phyloP scores from a whole-genome alignment of 495 filamentous ascomycete genomes.

The Neurospora discreta region DNA sequence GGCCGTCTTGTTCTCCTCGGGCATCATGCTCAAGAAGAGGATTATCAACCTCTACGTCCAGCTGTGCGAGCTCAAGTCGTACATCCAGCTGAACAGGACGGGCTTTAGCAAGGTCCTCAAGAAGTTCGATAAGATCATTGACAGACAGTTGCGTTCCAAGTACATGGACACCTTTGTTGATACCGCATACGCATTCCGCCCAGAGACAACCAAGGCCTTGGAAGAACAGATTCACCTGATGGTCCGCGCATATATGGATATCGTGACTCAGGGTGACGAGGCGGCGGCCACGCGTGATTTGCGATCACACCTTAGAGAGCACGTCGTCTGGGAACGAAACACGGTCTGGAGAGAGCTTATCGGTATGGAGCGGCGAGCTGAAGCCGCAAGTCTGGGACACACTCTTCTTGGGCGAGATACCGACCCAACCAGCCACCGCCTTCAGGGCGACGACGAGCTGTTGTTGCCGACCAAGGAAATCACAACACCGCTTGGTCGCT shows the following conservation, averaged over 20 bases:
- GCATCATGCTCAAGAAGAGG: conserved; percentile 83
- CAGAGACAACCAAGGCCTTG: conserved; percentile 54
- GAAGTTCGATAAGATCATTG: conserved; percentile 95
- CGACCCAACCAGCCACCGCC: conserved; percentile 55
- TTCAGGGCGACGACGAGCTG: conserved; percentile 72
- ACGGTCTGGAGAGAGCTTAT: conserved; percentile 99
- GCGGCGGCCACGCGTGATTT: conserved; percentile 69
- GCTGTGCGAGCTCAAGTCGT: conserved; percentile 92
- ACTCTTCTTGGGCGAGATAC: conserved; percentile 67
- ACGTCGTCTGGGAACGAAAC: conserved; percentile 98
- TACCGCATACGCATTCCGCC: conserved; percentile 63
- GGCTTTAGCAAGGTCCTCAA: conserved; percentile 94
- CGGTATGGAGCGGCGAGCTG: conserved; percentile 89
- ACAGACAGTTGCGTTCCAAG: conserved; percentile 59
- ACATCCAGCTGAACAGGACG: conserved; percentile 90
- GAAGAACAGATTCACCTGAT: conserved; percentile 59
- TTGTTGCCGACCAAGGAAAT: conserved; percentile 50
- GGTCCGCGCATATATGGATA: conserved; percentile 66
- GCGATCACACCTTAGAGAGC: conserved; percentile 82
- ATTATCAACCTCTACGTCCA: conserved; percentile 79
- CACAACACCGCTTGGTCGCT: conserved; percentile 67
- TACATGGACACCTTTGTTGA: conserved; percentile 69
- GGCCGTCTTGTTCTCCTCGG: conserved; percentile 61
- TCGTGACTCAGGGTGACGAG: conserved; percentile 72
- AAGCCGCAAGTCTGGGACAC: conserved; percentile 84